A percentile compares a stretch with the other conserved stretches of the same genome.
These are phyloP conservation scores for Serendipita sp. DNA, from an alignment of 768 basidiomycete species.

Conservation along the genomic window DNA sequence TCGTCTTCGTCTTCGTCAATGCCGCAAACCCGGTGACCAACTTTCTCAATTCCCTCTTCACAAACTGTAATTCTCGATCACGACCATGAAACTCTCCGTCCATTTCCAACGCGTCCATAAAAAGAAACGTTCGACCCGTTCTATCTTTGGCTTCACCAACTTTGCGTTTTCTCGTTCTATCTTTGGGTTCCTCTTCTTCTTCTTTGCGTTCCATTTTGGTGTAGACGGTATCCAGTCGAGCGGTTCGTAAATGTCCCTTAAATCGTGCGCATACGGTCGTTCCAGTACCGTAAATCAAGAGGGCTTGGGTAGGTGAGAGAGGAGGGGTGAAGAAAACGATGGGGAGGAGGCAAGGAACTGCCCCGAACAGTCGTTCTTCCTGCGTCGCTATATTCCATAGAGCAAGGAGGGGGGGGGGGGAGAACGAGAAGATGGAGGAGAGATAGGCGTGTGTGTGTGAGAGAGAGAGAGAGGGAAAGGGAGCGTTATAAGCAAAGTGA, in stretches of 20 bases:
- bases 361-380: background rate
- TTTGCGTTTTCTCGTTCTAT: background rate
- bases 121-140: background rate
- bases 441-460: too few species aligned
- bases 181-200: background rate
- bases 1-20: background rate
- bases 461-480: too few species aligned
- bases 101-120: conserved; percentile 2
- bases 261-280: background rate
- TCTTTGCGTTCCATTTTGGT: background rate
- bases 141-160: too few species aligned
- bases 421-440: too few species aligned
- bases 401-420: too few species aligned
- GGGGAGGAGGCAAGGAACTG: background rate
- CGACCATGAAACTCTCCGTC: background rate
- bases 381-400: background rate
- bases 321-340: background rate
- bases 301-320: background rate
- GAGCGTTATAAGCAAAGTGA: background rate
- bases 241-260: background rate
- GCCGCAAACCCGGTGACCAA: background rate
- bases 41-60: background rate
- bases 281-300: background rate
- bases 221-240: background rate
- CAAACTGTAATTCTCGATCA: background rate